Base-by-base conservation (phyloP, 768 basidiomycete species). In the Rhodosporidiobolus odoratus region DNA sequence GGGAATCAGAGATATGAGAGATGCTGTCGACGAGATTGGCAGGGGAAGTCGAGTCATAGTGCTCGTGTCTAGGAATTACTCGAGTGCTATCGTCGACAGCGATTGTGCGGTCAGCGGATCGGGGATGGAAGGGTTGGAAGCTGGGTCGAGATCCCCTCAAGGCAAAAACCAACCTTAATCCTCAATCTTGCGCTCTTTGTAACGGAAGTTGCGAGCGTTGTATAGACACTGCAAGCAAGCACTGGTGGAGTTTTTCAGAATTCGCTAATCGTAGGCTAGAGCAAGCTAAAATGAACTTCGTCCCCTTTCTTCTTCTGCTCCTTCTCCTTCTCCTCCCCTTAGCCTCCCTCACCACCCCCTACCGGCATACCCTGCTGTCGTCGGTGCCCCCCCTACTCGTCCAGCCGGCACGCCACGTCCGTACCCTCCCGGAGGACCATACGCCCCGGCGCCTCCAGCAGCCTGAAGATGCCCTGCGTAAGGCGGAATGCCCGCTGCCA, bases 1-100 rank as follows among this genome's bases (percentile, higher is more conserved):
- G 27, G 58, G 50, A 25, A 71, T 19, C 5, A 71, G 69, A 25
- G 60, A 43, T 5, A 56, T 23, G 60, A 71, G 57, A 17, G 69
- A 27, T 13, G 38, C 34, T 1, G 40, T 32, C 12, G 57, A 38
- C 37, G 68, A 76, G n/a, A 47, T 62, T 17, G 65, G 69, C 15
- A 71, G 45, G 4, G 54, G 64, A 0, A 48, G 34, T 3, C 53
- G 4, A 8, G 17, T 3, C 45, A 19, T 12, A 35, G n/a, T 59
- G 52, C 43, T 32, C 30, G 52, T 32, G 12, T 23, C 7, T 10
- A 8, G 21, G 48, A 50, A 23, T 45, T 12, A 45, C 13, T 23
- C 43, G 43, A 45, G 43, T 45, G 43, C n/a, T n/a, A 45, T 12
- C 43, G 43, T 45, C 12, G 43, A 45, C 12, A 45, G 13, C 7